phyloP scores from a whole-genome alignment of 495 filamentous ascomycete species.

The Schizothecium vesticola region DNA sequence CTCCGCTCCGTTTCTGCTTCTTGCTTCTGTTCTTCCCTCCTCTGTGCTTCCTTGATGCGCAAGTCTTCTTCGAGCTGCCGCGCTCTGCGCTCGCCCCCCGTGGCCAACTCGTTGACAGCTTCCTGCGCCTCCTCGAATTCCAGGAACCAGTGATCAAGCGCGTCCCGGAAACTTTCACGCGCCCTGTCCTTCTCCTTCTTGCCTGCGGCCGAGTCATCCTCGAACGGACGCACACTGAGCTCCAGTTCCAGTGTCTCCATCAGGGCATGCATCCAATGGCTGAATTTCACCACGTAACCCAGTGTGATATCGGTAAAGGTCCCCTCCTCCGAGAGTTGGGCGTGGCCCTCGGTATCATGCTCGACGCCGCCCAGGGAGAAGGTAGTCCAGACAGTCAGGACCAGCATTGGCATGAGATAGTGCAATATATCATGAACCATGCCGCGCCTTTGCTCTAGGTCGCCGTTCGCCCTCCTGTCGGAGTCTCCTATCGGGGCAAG shows the following conservation, averaged over 20 bases:
- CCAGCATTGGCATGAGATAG: constrained; percentile 12
- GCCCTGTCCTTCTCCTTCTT: background rate
- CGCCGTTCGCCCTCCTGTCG: background rate
- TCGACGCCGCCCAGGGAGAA: constrained; percentile 10
- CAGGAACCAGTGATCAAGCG: background rate
- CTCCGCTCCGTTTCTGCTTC: background rate
- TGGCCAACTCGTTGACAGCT: background rate
- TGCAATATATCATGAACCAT: background rate
- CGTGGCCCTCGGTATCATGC: background rate
- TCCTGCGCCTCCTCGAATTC: background rate
- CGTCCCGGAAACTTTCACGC: background rate
- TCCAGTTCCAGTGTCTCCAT: background rate
- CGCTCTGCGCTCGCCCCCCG: background rate
- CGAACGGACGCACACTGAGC: background rate
- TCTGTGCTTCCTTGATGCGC: background rate
- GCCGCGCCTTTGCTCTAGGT: background rate
- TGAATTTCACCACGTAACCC: constrained; percentile 2
- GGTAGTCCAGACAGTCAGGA: constrained; percentile 1
- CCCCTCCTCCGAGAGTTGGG: background rate
- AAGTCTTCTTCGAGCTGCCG: background rate
- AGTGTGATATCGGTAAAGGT: constrained; percentile 7
- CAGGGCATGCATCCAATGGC: constrained; percentile 8
- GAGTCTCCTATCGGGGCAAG: background rate
- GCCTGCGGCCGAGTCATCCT: background rate
- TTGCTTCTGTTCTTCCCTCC: background rate